Conservation (phyloP, 345 rosid genomes). For the Populus euphratica region DNA sequence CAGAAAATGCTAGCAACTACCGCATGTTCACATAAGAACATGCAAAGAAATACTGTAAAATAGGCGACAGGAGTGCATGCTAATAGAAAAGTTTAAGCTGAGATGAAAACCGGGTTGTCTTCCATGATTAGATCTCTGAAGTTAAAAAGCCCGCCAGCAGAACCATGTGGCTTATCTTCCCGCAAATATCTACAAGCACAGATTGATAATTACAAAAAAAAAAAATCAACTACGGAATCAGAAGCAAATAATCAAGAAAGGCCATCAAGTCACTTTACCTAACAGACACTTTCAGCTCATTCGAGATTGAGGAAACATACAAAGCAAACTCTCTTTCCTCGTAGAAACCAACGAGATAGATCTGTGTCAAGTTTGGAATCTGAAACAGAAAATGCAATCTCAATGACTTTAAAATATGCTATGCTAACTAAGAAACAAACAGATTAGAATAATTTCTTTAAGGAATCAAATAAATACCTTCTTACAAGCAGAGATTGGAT, state of each 20-base stretch:
- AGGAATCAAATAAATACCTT: constrained; percentile 44
- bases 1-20: neutral
- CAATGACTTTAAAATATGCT: neutral
- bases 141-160: constrained; percentile 34
- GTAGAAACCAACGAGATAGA: constrained; percentile 34
- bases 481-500: constrained; percentile 96
- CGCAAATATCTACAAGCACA: constrained; percentile 22
- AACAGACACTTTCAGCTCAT: constrained; percentile 31
- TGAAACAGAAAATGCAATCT: constrained; percentile 12
- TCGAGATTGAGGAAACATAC: constrained; percentile 33
- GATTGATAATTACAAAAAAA: neutral
- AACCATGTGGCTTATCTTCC: constrained; percentile 38
- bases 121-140: constrained; percentile 34
- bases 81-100: neutral
- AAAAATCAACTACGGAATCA: neutral
- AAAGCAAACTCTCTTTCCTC: constrained; percentile 34
- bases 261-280: constrained; percentile 21
- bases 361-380: constrained; percentile 35
- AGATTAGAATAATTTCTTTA: neutral
- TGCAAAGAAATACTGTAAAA: constrained; percentile 1
- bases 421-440: neutral
- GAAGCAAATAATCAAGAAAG: neutral
- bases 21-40: neutral
- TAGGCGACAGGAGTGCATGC: neutral
- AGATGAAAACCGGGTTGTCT: constrained; percentile 26